A percentile compares a stretch with the other conserved stretches of the same genome.
These are phyloP conservation scores for Paragyromitra xinjiangensis DNA, from an alignment of 495 filamentous ascomycete species.

Conservation along the genomic window DNA sequence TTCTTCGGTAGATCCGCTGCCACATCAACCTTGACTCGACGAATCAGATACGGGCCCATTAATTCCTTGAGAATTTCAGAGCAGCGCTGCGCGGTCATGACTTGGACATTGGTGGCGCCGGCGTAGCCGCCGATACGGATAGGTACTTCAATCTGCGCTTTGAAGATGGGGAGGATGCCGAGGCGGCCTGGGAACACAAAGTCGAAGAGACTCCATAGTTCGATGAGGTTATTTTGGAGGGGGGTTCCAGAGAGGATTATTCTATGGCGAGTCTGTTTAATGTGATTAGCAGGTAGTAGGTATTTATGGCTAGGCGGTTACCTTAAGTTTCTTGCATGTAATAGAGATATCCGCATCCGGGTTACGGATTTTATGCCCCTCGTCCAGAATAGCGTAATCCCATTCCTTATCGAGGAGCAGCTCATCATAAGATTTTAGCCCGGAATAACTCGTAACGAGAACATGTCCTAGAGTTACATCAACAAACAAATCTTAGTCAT, in stretches of 20 bases:
- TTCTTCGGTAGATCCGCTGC: conserved; percentile 92
- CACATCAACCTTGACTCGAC: conserved; percentile 92
- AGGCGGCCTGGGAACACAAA: conserved; percentile 96
- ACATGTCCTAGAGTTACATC: conserved; percentile 70
- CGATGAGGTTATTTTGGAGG: conserved; percentile 96
- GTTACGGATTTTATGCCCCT: conserved; percentile 97
- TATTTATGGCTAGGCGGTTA: not conserved
- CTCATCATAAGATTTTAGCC: conserved; percentile 84
- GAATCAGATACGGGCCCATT: conserved; percentile 91
- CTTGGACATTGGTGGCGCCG: conserved; percentile 88
- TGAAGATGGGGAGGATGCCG: conserved; percentile 87
- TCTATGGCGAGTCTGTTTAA: conserved; percentile 75
- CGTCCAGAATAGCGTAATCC: conserved; percentile 93
- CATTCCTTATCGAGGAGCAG: conserved; percentile 82
- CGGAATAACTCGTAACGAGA: conserved; percentile 92
- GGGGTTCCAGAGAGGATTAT: conserved; percentile 95
- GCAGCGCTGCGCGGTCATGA: conserved; percentile 88
- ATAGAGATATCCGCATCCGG: conserved; percentile 92
- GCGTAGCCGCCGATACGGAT: conserved; percentile 92
- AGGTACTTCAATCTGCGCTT: conserved; percentile 87
- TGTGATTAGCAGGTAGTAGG: conserved; percentile 9
- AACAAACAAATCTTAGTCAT: conserved; percentile 1
- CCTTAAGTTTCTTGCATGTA: conserved; percentile 82
- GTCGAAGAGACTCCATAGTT: conserved; percentile 96
- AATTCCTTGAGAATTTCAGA: conserved; percentile 89